Evolutionary conservation across 768 basidiomycete species (phyloP).

Genomic region (Amanita muscaria): DNA sequence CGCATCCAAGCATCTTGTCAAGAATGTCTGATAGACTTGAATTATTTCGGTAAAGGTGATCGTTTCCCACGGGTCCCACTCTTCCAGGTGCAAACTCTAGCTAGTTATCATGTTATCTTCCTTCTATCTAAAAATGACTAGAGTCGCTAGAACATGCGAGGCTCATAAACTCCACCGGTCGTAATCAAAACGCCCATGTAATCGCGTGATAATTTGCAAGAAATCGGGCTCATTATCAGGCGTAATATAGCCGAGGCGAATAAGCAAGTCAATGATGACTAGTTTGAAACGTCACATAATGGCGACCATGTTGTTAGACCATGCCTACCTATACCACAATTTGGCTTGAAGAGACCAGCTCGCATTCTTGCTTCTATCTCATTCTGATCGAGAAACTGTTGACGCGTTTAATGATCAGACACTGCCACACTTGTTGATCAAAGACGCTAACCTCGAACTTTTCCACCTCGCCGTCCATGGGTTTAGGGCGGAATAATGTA

Average conservation of each 20-base stretch:
- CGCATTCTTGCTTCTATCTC: slow-evolving; percentile 59
- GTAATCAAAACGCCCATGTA: slow-evolving; percentile 68
- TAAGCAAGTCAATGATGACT: slow-evolving; percentile 87
- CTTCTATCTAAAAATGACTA: no score
- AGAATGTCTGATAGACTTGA: no score
- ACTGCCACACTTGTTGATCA: background rate
- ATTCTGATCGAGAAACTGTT: slow-evolving; percentile 57
- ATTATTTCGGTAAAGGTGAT: no score
- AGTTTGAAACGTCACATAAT: background rate
- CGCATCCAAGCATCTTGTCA: no score
- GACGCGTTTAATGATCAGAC: background rate
- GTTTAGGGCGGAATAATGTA: slow-evolving; percentile 51
- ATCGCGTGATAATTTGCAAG: background rate
- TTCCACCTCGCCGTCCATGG: slow-evolving; percentile 91
- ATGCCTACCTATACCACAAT: slow-evolving; percentile 73
- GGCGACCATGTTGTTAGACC: background rate
- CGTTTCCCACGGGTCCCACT: no score
- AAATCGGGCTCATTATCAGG: slow-evolving; percentile 45
- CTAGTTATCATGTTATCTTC: no score
- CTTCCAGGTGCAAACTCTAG: no score
- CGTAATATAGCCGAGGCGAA: slow-evolving; percentile 79
- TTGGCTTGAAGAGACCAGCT: slow-evolving; percentile 78
- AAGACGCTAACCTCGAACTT: slow-evolving; percentile 61
- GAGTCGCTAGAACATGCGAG: no score
- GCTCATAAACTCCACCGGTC: no score